These are phyloP conservation scores for Chalciporus piperatus DNA, from an alignment of 768 basidiomycete genomes.

Conservation along the genomic window DNA sequence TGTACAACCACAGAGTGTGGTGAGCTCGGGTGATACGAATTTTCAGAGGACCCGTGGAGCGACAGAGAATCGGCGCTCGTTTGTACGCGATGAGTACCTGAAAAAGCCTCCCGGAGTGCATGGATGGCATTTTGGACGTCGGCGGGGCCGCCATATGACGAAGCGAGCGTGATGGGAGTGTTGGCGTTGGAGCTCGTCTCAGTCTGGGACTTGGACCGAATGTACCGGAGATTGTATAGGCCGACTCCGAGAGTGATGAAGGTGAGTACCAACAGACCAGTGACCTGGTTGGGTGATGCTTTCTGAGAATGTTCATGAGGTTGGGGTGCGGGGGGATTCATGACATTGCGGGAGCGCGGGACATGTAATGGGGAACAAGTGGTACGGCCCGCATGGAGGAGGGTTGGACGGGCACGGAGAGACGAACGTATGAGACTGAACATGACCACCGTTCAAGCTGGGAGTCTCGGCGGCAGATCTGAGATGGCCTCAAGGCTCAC, in stretches of 20 bases:
- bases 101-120: constrained; percentile 47
- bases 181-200: not conserved
- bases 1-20: constrained; percentile 58
- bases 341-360: not conserved
- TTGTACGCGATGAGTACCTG: constrained; percentile 44
- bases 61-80: constrained; percentile 51
- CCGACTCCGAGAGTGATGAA: constrained; percentile 21
- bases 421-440: not conserved
- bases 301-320: no score
- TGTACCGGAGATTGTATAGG: not conserved
- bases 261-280: no score
- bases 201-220: no score
- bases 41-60: constrained; percentile 63
- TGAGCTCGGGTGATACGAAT: constrained; percentile 62
- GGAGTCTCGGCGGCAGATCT: no score
- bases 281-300: no score
- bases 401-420: not conserved
- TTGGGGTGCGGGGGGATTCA: not conserved
- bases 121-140: constrained; percentile 51
- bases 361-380: not conserved
- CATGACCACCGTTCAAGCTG: not conserved
- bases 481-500: no score
- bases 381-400: not conserved
- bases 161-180: constrained; percentile 5
- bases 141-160: constrained; percentile 44